These are phyloP conservation scores for Penicillium soppii DNA, from an alignment of 495 filamentous ascomycete genomes.

Conservation along the genomic window DNA sequence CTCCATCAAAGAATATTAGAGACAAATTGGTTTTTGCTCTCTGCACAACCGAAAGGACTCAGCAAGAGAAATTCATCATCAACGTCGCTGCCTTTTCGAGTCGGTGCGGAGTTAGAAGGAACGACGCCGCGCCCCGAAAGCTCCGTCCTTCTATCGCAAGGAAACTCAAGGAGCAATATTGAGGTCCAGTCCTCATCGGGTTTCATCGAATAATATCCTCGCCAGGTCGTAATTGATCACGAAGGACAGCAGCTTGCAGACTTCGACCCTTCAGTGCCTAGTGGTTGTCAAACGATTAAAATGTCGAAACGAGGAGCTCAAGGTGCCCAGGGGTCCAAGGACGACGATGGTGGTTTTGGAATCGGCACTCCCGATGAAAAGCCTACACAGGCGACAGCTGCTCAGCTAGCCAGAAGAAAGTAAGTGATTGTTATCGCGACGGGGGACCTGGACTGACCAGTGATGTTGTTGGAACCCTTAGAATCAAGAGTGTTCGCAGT, in stretches of 20 bases:
- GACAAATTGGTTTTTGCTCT: conserved; percentile 13
- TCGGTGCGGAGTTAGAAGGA: conserved; percentile 1
- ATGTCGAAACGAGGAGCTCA: conserved; percentile 42
- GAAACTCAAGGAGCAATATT: neutral
- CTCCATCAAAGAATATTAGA: conserved; percentile 2
- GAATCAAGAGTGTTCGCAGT: conserved; percentile 38
- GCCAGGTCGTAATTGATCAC: conserved; percentile 1
- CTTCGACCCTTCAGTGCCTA: conserved; percentile 1
- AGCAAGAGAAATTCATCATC: neutral
- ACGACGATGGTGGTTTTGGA: conserved; percentile 27
- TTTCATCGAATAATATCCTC: neutral
- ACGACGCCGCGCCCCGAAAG: conserved; percentile 2
- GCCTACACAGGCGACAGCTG: conserved; percentile 50
- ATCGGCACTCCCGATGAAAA: conserved; percentile 48
- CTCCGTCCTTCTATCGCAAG: conserved; percentile 2
- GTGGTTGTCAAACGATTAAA: conserved; percentile 5
- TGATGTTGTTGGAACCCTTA: conserved; percentile 4
- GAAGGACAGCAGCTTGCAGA: conserved; percentile 5
- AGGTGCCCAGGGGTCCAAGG: conserved; percentile 38
- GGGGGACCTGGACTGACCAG: conserved; percentile 4
- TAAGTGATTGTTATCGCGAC: conserved; percentile 32
- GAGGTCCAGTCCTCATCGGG: neutral
- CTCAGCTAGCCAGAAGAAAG: conserved; percentile 53
- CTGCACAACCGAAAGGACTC: neutral
- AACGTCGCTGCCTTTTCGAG: neutral